These are phyloP conservation scores for Cardamine chenopodiifolia DNA, from an alignment of 345 rosid species.

Conservation along the genomic window DNA sequence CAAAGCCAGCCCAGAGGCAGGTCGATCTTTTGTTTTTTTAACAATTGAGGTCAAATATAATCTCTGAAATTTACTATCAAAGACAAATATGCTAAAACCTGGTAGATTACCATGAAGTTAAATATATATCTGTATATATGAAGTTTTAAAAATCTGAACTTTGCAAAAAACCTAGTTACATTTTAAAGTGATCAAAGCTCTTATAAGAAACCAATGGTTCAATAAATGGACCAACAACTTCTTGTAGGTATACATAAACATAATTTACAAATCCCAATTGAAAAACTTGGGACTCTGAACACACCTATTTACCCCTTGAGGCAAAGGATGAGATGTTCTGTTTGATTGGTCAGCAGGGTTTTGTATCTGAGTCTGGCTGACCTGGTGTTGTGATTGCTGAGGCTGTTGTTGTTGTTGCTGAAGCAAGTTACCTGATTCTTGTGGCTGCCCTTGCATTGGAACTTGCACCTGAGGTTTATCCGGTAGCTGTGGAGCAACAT, in stretches of 20 bases:
- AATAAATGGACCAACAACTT: conserved; percentile 38
- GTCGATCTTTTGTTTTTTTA: background rate
- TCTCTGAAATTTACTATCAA: conserved; percentile 10
- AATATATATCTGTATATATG: background rate
- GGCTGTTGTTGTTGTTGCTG: conserved; percentile 66
- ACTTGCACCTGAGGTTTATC: conserved; percentile 73
- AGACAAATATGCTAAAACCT: conserved; percentile 12
- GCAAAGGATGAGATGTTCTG: conserved; percentile 75
- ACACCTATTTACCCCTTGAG: conserved; percentile 99
- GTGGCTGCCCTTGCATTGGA: conserved; percentile 61
- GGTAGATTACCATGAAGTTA: conserved; percentile 7
- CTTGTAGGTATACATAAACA: conserved; percentile 54
- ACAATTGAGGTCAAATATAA: background rate
- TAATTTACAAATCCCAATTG: conserved; percentile 64
- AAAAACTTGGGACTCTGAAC: conserved; percentile 87
- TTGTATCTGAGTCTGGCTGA: conserved; percentile 64
- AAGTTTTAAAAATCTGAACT: conserved; percentile 24
- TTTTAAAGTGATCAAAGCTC: conserved; percentile 40
- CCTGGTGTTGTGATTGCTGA: conserved; percentile 73
- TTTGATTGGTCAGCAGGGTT: conserved; percentile 67
- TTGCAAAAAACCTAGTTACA: conserved; percentile 48
- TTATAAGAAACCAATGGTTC: conserved; percentile 35
- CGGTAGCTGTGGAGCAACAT: conserved; percentile 56
- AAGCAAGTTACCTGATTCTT: conserved; percentile 46
- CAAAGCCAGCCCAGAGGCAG: conserved; percentile 7